These are phyloP conservation scores for Geranomyces variabilis DNA, from an alignment of 192 early-diverging fungal species.

Conservation along the genomic window DNA sequence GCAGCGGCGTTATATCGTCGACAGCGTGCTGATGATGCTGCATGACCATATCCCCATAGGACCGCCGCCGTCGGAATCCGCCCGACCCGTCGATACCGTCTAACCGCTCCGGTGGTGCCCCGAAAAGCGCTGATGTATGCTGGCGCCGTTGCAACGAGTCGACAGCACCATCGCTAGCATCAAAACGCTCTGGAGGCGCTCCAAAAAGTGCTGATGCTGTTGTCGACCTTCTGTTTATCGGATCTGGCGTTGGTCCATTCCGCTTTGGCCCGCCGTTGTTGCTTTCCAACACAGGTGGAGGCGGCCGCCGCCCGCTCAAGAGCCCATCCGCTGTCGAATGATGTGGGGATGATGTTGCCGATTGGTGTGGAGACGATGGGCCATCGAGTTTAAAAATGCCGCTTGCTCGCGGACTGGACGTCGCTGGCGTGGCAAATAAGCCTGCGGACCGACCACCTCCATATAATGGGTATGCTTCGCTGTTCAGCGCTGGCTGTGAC, in stretches of 20 bases:
- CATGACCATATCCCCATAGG: background rate
- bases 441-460: background rate
- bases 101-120: conserved; percentile 1
- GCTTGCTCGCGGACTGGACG: background rate
- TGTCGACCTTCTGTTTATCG: background rate
- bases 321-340: background rate
- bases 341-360: background rate
- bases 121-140: background rate
- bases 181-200: background rate
- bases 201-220: background rate
- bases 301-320: background rate
- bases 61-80: conserved; percentile 3
- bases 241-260: background rate
- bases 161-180: background rate
- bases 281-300: background rate
- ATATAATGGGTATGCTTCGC: background rate
- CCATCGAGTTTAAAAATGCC: background rate
- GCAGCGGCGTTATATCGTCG: conserved; percentile 11
- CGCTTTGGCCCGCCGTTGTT: background rate
- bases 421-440: background rate
- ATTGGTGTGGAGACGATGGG: too few relatives aligned
- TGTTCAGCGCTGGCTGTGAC: background rate
- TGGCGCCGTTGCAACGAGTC: too few relatives aligned
- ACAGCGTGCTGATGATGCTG: background rate
- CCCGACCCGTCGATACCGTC: background rate